Base-by-base conservation (phyloP, 768 basidiomycete species). In the Suillus luteus region DNA sequence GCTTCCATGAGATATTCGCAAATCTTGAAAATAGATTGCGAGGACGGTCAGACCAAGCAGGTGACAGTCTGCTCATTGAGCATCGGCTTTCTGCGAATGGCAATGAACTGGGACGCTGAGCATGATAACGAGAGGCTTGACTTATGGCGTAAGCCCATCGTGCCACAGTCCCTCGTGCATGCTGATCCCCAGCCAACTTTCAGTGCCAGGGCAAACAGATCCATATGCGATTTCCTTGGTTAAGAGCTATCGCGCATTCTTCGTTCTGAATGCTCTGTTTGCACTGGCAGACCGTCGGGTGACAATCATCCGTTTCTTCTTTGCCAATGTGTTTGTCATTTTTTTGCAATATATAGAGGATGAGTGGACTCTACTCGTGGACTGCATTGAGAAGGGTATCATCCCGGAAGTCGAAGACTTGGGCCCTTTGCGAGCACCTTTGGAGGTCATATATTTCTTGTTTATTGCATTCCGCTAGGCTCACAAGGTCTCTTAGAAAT, bases 191-290 rank as follows among this genome's bases (percentile, higher is more conserved):
- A 33, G 31, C 9, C 7, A 31, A 43, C 3, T 52, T 24, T 35
- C 24, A 71, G 71, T 63, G 15, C 66, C 70, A 2, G 49, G 65
- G 19, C 44, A 66, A 2, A 69, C 70, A 1, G 71, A 70, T 55
- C 70, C 72, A 1, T 2, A 71, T 2, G 72, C 72, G 2, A 58
- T 67, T 35, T 64, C 68, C 49, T 69, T 71, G 55, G 67, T 73
- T 15, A 22, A 19, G 15, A 61, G 58, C 22, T 65, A 62, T 58
- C 55, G 48, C 9, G 31, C 64, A 3, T 67, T 65, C 48, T 46
- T 67, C 33, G 1, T 65, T 12, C 59, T 65, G n/a, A 60, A 67
- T 52, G 64, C 59, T 10, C 37, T 67, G 1, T 66, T 66, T 52
- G 51, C 58, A n/a, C 37, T 64, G 15, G 59, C 52, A 27, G 63